Conservation (phyloP, 2,329 filamentous ascomycete genomes). For the Pseudocercospora crystallina region DNA sequence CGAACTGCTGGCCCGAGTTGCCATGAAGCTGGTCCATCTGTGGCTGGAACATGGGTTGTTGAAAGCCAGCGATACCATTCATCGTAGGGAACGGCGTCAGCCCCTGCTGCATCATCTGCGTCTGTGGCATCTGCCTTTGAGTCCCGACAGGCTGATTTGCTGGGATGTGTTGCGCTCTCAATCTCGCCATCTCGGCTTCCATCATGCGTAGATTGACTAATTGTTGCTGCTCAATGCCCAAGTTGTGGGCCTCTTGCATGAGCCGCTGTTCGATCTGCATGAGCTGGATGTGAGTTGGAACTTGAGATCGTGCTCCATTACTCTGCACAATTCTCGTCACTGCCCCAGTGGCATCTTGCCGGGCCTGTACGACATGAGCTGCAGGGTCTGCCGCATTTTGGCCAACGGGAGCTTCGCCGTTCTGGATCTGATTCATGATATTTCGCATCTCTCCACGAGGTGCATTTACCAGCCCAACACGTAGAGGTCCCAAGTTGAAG, state of each 20-base stretch:
- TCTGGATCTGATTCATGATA: conserved; percentile 33
- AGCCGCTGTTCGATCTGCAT: conserved; percentile 68
- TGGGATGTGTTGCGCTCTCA: conserved; percentile 50
- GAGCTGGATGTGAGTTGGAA: conserved; percentile 60
- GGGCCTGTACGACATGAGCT: conserved; percentile 32
- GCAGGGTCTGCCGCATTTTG: conserved; percentile 17
- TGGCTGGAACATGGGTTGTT: conserved; percentile 6
- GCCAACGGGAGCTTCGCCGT: conserved; percentile 15
- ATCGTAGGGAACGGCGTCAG: conserved; percentile 6
- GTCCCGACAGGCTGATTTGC: conserved; percentile 22
- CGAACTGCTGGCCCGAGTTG: conserved; percentile 33
- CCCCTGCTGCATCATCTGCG: conserved; percentile 18
- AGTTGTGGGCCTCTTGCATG: conserved; percentile 62
- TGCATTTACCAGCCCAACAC: conserved; percentile 67
- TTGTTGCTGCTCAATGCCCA: conserved; percentile 67
- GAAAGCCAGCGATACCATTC: conserved; percentile 10
- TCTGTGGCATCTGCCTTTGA: conserved; percentile 5
- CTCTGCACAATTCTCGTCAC: conserved; percentile 4
- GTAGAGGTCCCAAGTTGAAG: conserved; percentile 72
- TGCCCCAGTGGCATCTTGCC: conserved; percentile 13
- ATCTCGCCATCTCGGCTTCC: conserved; percentile 64
- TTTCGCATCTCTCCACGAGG: conserved; percentile 50
- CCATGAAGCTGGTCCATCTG: conserved; percentile 22
- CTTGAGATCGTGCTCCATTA: conserved; percentile 14
- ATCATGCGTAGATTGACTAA: conserved; percentile 67